These are phyloP conservation scores for Triadica sebifera DNA, from an alignment of 345 rosid genomes.

Conservation along the genomic window DNA sequence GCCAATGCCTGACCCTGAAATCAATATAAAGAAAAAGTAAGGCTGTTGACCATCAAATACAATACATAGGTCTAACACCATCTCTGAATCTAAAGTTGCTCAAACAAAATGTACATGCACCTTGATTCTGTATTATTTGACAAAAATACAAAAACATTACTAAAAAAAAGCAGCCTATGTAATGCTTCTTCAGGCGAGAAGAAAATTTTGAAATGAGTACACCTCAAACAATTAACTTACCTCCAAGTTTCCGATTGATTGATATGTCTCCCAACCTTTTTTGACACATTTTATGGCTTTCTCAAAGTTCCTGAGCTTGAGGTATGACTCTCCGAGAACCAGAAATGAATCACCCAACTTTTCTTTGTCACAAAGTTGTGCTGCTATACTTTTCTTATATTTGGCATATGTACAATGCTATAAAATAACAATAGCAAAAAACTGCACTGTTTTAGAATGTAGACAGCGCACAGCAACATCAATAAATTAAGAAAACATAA, in stretches of 20 bases:
- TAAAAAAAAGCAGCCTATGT: neutral
- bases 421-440: constrained; percentile 22
- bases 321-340: constrained; percentile 83
- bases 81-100: constrained; percentile 13
- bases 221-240: constrained; percentile 38
- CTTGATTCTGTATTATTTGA: neutral
- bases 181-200: neutral
- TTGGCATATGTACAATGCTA: constrained; percentile 83
- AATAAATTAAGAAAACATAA: constrained; percentile 10
- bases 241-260: constrained; percentile 78
- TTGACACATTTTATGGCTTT: constrained; percentile 76
- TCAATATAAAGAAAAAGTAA: constrained; percentile 25
- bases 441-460: constrained; percentile 7
- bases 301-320: constrained; percentile 66
- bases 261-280: constrained; percentile 64
- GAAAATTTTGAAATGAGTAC: neutral
- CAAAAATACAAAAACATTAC: neutral
- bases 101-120: neutral
- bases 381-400: constrained; percentile 68
- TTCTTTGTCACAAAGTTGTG: constrained; percentile 77
- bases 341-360: constrained; percentile 73
- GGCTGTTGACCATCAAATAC: constrained; percentile 17
- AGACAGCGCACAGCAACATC: constrained; percentile 1
- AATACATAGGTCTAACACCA: constrained; percentile 8
- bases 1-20: constrained; percentile 88